These are phyloP conservation scores for Omphalotus olearius DNA, from an alignment of 1,284 basidiomycete species.

Conservation along the genomic window DNA sequence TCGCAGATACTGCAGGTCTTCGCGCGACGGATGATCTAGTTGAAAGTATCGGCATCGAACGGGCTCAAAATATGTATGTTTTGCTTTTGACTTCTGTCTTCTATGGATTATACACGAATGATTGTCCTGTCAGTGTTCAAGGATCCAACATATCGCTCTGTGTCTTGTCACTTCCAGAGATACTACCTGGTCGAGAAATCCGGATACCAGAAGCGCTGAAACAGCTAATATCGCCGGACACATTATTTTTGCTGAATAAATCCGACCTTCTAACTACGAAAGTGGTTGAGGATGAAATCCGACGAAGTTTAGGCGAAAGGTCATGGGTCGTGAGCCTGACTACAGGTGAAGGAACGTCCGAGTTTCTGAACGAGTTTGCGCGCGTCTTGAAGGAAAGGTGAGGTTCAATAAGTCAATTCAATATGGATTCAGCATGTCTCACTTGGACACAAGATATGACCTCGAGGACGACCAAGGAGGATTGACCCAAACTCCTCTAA, in stretches of 20 bases:
- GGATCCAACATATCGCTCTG: constrained; percentile 72
- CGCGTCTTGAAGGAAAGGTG: constrained; percentile 51
- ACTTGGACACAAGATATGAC: constrained; percentile 30
- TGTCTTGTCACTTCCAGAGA: constrained; percentile 65
- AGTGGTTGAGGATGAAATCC: not conserved
- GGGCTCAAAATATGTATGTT: constrained; percentile 62
- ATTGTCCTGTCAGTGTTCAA: constrained; percentile 43
- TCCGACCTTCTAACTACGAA: constrained; percentile 43
- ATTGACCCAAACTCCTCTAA: constrained; percentile 47
- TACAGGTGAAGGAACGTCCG: constrained; percentile 50
- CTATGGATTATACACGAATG: constrained; percentile 5
- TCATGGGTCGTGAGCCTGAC: constrained; percentile 63
- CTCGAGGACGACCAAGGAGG: constrained; percentile 23
- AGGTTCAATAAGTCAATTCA: constrained; percentile 8
- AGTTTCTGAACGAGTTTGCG: constrained; percentile 58
- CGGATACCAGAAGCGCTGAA: constrained; percentile 43
- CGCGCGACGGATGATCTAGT: constrained; percentile 69
- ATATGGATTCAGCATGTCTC: not conserved
- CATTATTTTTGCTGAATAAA: constrained; percentile 74
- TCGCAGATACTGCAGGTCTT: constrained; percentile 84
- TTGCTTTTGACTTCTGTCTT: not conserved
- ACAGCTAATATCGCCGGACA: constrained; percentile 46
- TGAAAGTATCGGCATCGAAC: constrained; percentile 78
- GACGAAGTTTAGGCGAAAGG: constrained; percentile 11
- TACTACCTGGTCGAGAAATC: constrained; percentile 26